Conservation (phyloP, 139 green algal genomes). For the Edaphochlamys debaryana region DNA sequence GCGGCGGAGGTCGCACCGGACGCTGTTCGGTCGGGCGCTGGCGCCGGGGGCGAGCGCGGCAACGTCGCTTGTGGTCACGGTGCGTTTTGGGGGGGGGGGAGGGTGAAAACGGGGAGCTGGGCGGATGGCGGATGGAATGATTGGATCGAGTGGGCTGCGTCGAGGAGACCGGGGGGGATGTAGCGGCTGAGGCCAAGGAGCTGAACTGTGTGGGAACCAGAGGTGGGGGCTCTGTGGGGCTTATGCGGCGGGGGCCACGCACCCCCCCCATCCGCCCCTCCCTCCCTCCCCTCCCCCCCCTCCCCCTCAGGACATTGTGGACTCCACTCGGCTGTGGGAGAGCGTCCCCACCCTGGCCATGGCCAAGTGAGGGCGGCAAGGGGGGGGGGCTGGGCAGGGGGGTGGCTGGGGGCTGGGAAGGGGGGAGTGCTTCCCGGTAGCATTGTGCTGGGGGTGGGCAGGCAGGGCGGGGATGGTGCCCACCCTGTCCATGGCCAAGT, state of each 20-base stretch:
- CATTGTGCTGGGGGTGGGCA: too few species aligned
- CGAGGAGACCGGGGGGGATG: too few species aligned
- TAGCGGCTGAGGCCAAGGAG: too few species aligned
- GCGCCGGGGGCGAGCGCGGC: background rate
- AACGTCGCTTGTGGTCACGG: conserved; percentile 25
- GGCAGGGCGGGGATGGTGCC: conserved; percentile 32
- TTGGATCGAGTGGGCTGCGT: too few species aligned
- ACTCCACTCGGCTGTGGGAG: conserved; percentile 30
- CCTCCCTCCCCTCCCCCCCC: background rate
- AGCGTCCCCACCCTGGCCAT: conserved; percentile 2
- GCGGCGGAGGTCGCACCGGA: background rate
- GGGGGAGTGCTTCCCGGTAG: too few species aligned
- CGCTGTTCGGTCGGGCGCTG: conserved; percentile 15
- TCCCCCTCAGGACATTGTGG: conserved; percentile 32
- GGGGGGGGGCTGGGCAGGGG: background rate
- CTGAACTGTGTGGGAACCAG: too few species aligned
- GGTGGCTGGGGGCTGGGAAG: background rate
- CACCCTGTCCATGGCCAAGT: conserved; percentile 9
- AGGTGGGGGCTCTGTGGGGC: too few species aligned
- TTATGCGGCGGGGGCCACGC: background rate
- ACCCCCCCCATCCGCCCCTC: background rate
- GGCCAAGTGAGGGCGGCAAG: conserved; percentile 10
- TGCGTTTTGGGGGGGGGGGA: background rate
- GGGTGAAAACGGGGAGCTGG: background rate
- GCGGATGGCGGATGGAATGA: background rate